Evolutionary conservation across 2,329 filamentous ascomycete genomes (phyloP), one percentile per base, ranked within the genome.

Genomic region (Trichocomaceae sp.): DNA sequence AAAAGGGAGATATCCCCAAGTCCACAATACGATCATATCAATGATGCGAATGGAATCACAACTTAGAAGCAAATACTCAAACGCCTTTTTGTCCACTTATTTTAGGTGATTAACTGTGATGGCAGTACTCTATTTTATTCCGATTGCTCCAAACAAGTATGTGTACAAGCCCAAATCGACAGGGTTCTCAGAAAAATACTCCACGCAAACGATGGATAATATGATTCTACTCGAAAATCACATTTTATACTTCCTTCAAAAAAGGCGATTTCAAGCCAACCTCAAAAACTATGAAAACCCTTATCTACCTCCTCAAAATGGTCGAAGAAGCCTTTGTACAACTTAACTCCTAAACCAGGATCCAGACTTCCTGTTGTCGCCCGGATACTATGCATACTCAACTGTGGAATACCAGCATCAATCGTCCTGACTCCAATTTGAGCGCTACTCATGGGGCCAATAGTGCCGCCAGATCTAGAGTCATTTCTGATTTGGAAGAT

Each of bases 401-500:
- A 73, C 75, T 97, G 92, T 5, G 90, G 85, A 64, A 97, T 85
- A 13, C 92, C 92, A 0, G 88, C 90, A 68, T 97, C 92, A 48
- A 93, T 87, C 0, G 89, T 83, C 50, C 88, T 77, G 57, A 95
- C 85, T 29, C 92, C 92, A 72, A 93, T 87, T 26, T 81, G 82
- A 26, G 85, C 83, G 61, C 85, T 90, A 35, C 96, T 79, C 82
- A 91, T 90, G 0, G 93, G 93, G 0, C 93, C 93, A n/a, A 97
- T 90, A 0, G 93, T 99, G 15, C 93, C 93, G 29, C 93, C 93
- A 65, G 84, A 89, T 53, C 92, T 79, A 9, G 82, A 86, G 72
- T 97, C 93, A 68, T 97, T 99, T 55, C 93, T 79, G 69, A 97
- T 97, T 79, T 95, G 90, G 79, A 97, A 97, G 5, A 87, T 77